Evolutionary conservation across 2,329 filamentous ascomycete genomes (phyloP), one percentile per base, ranked within the genome.

Genomic region (Cladosporium halotolerans): DNA sequence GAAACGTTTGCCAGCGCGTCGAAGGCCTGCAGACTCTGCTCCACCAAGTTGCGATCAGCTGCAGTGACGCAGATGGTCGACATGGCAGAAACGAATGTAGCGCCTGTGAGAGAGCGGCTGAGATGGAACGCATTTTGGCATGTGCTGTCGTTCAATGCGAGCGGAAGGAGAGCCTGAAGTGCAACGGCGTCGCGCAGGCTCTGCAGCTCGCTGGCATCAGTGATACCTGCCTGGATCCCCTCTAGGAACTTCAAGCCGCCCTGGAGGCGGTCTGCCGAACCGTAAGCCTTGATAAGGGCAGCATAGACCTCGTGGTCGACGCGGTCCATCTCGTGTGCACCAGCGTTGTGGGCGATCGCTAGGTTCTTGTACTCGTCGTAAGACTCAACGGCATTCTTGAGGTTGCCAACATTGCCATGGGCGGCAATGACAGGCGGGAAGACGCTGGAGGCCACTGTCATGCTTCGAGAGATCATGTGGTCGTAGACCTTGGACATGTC

Each of bases 391-490:
- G 91, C 93, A 62, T 88, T 95, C 63, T 84, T 79, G 42, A 97
- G 74, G 67, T 97, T 90, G 46, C 90, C 88, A 9, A 80, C 81
- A 40, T 81, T 80, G 56, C 89, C 89, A 66, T 96, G 97, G 0
- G 91, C 90, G n/a, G 87, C 84, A 68, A 99, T 96, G 88, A 99
- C 96, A 14, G 85, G 81, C 1, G 90, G 87, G 72, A 96, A 97
- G 49, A 92, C 88, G 43, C 86, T 83, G 5, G 89, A 85, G 55
- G 86, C 84, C 0, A 92, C 89, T 13, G 82, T 79, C 18, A 89
- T 81, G 53, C 84, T 84, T 61, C 81, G 84, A 34, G 79, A 74
- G 70, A 96, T 89, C 90, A 97, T 95, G 69, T 97, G 89, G 59
- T 88, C 85, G 64, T 92, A 96, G 16, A 97, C 80, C 55, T 85